Evolutionary conservation across 768 basidiomycete genomes (phyloP), one percentile per base, ranked within the genome.

Genomic region (Trametes villosa): DNA sequence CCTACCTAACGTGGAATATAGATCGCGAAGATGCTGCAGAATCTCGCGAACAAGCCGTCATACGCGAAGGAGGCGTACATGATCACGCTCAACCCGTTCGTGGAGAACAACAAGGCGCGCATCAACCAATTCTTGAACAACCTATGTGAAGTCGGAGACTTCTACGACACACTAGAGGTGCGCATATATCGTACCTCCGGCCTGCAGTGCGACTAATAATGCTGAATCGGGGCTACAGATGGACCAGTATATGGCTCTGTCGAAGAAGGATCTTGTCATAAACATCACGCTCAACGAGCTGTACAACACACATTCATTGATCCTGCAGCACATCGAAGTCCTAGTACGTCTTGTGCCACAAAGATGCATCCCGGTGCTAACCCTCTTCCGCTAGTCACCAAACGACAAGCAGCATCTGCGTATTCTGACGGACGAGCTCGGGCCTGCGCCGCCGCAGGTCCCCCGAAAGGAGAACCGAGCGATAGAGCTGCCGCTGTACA

Each of bases 1-100:
- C 27, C 7, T 22, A 15, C 5, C 18, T 54, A 9, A 60, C 18
- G 12, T 11, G 18, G 24, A 17, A 7, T 42, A 11, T 67, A 97
- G 94, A 98, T 99, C 69, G 97, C 97, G 48, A 99, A 99, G 80
- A 98, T 99, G 97, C 79, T 99, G 57, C 97, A 99, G 76, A 99
- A 99, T 75, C 81, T 99, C 51, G 97, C 97, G 6, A 99, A 99
- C 77, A 98, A 98, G 76, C 97, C 97, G 1, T 95, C 91, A 4
- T 98, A 98, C 69, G 86, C 96, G 17, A 99, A 99, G 73, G 97
- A 99, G 74, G 88, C 87, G 17, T 99, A 99, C 77, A 99, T 99
- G 97, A 93, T 95, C 74, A 94, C 93, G 3, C 83, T 99, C 48
- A 98, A 98, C 72, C 97, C 97, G 2, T 98, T 98, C 71, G 96